Evolutionary conservation across 2,329 filamentous ascomycete species (phyloP), one percentile per base, ranked within the genome.

Genomic region (Epichloe uncinata): DNA sequence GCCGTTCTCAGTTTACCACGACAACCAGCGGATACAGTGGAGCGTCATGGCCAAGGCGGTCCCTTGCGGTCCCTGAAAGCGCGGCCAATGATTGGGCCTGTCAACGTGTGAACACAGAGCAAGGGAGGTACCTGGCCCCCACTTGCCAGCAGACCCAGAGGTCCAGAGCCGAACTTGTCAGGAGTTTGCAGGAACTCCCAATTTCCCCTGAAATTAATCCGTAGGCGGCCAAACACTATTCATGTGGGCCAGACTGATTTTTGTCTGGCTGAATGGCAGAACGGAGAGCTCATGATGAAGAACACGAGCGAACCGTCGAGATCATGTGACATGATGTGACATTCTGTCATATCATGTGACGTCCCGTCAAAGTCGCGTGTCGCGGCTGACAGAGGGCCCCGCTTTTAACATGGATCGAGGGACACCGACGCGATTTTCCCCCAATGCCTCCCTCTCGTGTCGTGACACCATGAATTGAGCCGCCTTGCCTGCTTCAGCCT

Each of bases 281-380:
- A 18, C 18, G 18, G 18, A 18, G 18, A 3, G 18, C 18, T 18
- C 18, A 18, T 18, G 13, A n/a, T 37, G 36, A 37, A 37, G 36
- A n/a, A 13, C 36, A 18, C 18, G 18, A 18, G 18, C 18, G 18
- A 18, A 18, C 18, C 18, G 18, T 18, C 18, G 18, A 18, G 49
- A 51, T 52, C 26, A 30, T 30, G 30, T 30, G 30, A 12, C 2
- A 7, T 3, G 64, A 67, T 55, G 63, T 68, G 65, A 68, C 49
- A 18, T 16, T 16, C 1, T 16, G 16, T 16, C 16, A 16, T 16
- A 16, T 3, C 65, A 67, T 55, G 63, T 68, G 65, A 68, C 49
- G 51, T 52, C 59, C 56, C 48, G 63, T 62, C 53, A 54, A 35
- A 40, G 51, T 62, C 62, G 62, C 55, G 62, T 58, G 47, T 18